These are phyloP conservation scores for Dovyalis caffra DNA, from an alignment of 345 rosid genomes.

Conservation along the genomic window DNA sequence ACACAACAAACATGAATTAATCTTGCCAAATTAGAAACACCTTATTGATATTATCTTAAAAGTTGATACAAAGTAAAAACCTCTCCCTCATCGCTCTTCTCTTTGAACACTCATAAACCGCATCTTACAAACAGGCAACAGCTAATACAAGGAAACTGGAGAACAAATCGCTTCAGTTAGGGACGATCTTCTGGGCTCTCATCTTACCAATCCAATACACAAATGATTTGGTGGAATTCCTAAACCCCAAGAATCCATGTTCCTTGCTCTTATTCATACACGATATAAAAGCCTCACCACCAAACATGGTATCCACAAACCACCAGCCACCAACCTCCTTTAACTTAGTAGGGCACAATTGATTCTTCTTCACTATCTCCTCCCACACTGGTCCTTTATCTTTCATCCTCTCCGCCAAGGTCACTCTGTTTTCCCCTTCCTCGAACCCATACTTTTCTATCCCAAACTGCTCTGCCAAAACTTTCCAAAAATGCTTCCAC, in stretches of 20 bases:
- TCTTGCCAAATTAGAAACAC: too few species aligned
- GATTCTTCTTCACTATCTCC: conserved; percentile 69
- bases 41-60: too few species aligned
- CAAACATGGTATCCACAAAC: conserved; percentile 44
- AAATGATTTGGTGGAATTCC: conserved; percentile 36
- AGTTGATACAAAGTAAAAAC: too few species aligned
- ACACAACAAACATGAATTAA: too few species aligned
- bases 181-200: neutral
- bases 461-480: conserved; percentile 74
- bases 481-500: conserved; percentile 83
- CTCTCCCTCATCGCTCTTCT: too few species aligned
- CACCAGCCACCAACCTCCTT: conserved; percentile 63
- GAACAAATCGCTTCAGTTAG: neutral
- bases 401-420: conserved; percentile 58
- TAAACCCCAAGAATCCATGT: conserved; percentile 74
- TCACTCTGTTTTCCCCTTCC: conserved; percentile 41
- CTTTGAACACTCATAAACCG: too few species aligned
- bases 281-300: conserved; percentile 19
- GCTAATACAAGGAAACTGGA: too few species aligned
- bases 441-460: conserved; percentile 63
- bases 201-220: neutral
- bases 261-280: conserved; percentile 83
- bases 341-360: conserved; percentile 45
- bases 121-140: too few species aligned
- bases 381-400: conserved; percentile 65